Percentiles rank a stretch among this genome's conserved stretches.
These are phyloP conservation scores for Carex sylvatica DNA, from an alignment of 202 grass and related monocot genomes.

Conservation along the genomic window DNA sequence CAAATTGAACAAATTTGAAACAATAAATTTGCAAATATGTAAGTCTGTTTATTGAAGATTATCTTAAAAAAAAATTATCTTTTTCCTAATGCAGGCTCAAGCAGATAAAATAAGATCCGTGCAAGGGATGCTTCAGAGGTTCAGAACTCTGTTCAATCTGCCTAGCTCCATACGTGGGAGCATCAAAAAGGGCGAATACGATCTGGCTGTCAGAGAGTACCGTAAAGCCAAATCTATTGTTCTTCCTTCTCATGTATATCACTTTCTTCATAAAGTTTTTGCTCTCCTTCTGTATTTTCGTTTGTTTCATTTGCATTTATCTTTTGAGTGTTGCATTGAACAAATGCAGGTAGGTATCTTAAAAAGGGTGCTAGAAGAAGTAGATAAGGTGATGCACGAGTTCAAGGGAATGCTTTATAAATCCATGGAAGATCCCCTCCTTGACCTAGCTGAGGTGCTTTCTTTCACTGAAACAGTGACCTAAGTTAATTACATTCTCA, in stretches of 20 bases:
- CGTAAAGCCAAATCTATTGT: constrained; percentile 99
- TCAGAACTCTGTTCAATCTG: constrained; percentile 90
- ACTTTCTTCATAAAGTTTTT: constrained; percentile 33
- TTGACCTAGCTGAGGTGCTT: constrained; percentile 86
- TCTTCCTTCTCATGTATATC: constrained; percentile 94
- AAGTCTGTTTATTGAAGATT: background rate
- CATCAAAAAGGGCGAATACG: constrained; percentile 96
- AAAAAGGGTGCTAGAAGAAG: constrained; percentile 97
- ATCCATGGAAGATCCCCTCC: constrained; percentile 98
- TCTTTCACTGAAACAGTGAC: constrained; percentile 11
- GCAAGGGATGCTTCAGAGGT: constrained; percentile 99
- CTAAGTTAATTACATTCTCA: background rate
- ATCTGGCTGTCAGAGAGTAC: constrained; percentile 99
- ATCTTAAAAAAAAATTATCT: background rate
- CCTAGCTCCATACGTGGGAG: constrained; percentile 93
- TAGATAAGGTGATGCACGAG: constrained; percentile 99
- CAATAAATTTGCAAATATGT: background rate
- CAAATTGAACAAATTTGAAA: constrained; percentile 5
- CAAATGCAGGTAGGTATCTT: constrained; percentile 86
- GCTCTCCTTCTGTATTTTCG: background rate
- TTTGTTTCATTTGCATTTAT: background rate
- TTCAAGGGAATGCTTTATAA: constrained; percentile 99
- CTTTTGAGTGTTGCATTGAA: background rate
- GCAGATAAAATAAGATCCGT: constrained; percentile 99
- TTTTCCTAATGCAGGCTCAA: constrained; percentile 63